phyloP scores from a whole-genome alignment of 148 eudicot genomes.

The Chenopodium quinoa region DNA sequence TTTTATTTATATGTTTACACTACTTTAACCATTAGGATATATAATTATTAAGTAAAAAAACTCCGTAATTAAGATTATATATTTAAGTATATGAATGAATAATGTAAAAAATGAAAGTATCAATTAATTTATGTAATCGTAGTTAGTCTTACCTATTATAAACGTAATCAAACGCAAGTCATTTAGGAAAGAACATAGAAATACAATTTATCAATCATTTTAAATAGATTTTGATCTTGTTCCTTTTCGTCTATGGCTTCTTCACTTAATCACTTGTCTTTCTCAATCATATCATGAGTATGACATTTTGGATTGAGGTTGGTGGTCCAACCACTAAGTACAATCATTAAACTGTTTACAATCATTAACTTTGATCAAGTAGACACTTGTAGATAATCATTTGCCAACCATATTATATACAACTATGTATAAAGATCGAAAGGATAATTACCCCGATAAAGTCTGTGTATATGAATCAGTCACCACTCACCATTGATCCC shows the following conservation, averaged over 20 bases:
- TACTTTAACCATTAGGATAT: too few relatives aligned
- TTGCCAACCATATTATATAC: not conserved
- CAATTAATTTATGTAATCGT: too few relatives aligned
- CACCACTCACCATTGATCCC: not conserved
- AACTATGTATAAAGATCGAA: not conserved
- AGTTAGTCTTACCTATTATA: too few relatives aligned
- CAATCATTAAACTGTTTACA: constrained; percentile 15
- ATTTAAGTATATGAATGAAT: too few relatives aligned
- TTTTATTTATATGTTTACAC: too few relatives aligned
- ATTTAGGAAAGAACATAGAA: too few relatives aligned
- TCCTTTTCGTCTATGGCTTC: constrained; percentile 16
- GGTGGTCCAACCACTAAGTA: constrained; percentile 24
- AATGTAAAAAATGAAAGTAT: too few relatives aligned
- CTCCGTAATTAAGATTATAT: too few relatives aligned
- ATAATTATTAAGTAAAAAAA: too few relatives aligned
- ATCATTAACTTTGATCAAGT: constrained; percentile 8
- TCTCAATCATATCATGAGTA: constrained; percentile 10
- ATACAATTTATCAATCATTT: not conserved
- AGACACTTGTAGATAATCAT: not conserved
- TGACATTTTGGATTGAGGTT: constrained; percentile 21
- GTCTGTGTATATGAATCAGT: not conserved
- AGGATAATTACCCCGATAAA: not conserved
- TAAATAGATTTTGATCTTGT: not conserved
- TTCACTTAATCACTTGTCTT: constrained; percentile 20
- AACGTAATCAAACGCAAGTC: not conserved